Conservation (phyloP, 805 yeast genomes). For the Metschnikowia dekortorum region DNA sequence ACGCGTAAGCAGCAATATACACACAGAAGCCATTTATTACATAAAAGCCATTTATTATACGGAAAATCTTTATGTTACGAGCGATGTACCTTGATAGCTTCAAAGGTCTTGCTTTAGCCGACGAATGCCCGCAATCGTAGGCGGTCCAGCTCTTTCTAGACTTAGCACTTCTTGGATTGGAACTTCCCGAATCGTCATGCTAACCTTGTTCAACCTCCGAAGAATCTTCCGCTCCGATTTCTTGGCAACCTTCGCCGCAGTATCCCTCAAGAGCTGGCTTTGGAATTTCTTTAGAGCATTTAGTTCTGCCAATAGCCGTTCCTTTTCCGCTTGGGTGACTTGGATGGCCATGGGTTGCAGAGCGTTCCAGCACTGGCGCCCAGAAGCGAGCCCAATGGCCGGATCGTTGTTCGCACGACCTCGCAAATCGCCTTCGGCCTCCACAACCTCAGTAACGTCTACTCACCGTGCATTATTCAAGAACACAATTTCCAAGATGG, state of each 20-base stretch:
- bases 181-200: conserved; percentile 47
- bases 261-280: conserved; percentile 22
- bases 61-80: not conserved
- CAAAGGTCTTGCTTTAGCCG: not conserved
- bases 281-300: conserved; percentile 20
- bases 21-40: not conserved
- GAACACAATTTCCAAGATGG: conserved; percentile 49
- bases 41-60: no score
- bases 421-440: conserved; percentile 4
- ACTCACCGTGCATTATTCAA: not conserved
- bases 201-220: conserved; percentile 43
- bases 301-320: conserved; percentile 28
- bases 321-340: conserved; percentile 29
- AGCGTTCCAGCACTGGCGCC: no score
- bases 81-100: not conserved
- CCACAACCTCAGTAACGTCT: conserved; percentile 2
- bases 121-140: conserved; percentile 19
- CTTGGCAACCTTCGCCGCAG: conserved; percentile 21
- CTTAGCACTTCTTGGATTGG: conserved; percentile 41
- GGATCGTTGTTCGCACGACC: conserved; percentile 5
- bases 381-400: not conserved
- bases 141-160: conserved; percentile 40
- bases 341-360: not conserved
- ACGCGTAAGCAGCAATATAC: conserved; percentile 34
- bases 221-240: conserved; percentile 33